Percentiles rank a stretch among this genome's conserved stretches.
These are phyloP conservation scores for Colletotrichum tofieldiae DNA, from an alignment of 2,329 filamentous ascomycete genomes.

Conservation along the genomic window DNA sequence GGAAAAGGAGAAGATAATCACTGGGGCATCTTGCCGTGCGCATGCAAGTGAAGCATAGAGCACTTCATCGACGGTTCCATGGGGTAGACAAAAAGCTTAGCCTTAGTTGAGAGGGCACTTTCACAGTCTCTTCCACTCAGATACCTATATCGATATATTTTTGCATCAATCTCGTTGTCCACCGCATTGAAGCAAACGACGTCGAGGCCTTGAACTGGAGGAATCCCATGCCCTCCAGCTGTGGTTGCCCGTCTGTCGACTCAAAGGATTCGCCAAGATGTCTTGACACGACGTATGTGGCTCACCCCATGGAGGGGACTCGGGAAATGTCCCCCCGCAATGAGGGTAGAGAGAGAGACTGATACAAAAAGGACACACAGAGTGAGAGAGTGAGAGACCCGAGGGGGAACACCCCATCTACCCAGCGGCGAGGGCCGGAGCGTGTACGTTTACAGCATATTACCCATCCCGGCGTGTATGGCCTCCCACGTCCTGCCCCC, in stretches of 20 bases:
- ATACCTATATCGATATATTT: not conserved
- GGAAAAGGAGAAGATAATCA: not conserved
- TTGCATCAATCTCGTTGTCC: not conserved
- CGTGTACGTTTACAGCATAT: not conserved
- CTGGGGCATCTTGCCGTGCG: not conserved
- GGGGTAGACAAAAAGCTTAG: conserved; percentile 34
- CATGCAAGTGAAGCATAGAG: conserved; percentile 3
- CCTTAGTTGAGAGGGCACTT: conserved; percentile 3
- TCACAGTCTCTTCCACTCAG: not conserved
- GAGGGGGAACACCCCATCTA: not conserved
- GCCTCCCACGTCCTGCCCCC: not conserved
- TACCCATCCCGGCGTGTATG: not conserved
- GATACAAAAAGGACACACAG: not conserved
- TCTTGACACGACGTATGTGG: conserved; percentile 24
- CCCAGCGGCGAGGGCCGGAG: not conserved
- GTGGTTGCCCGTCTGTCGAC: not conserved
- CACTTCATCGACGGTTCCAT: conserved; percentile 1
- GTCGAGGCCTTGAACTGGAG: not conserved
- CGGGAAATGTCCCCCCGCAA: not conserved
- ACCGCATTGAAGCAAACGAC: not conserved
- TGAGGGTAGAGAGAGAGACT: not conserved
- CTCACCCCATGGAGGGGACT: not conserved
- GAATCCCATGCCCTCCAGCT: not conserved
- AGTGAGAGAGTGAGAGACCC: not conserved
- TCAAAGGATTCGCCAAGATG: conserved; percentile 26